These are phyloP conservation scores for Setaria italica DNA, from an alignment of 202 grass and related monocot species.

Conservation along the genomic window DNA sequence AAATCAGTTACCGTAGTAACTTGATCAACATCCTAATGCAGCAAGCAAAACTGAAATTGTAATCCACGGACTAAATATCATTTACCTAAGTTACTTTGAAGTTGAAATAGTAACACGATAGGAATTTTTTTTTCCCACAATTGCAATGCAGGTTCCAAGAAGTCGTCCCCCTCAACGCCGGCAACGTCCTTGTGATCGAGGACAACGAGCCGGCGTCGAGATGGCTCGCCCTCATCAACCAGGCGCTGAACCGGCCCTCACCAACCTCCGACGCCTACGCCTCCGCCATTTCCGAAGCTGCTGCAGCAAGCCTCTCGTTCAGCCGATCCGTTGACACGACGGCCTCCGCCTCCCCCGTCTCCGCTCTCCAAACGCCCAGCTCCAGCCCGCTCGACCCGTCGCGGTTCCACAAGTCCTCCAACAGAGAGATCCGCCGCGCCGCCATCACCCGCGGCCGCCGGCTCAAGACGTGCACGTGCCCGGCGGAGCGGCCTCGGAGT, in stretches of 20 bases:
- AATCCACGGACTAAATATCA: background rate
- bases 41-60: background rate
- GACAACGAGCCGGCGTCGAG: slow-evolving; percentile 81
- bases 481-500: background rate
- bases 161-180: slow-evolving; percentile 93
- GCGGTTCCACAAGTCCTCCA: slow-evolving; percentile 52
- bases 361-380: slow-evolving; percentile 17
- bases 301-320: slow-evolving; percentile 34
- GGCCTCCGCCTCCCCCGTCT: slow-evolving; percentile 23
- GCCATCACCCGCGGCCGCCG: slow-evolving; percentile 57
- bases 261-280: slow-evolving; percentile 13
- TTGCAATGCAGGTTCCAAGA: slow-evolving; percentile 73
- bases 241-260: slow-evolving; percentile 67
- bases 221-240: slow-evolving; percentile 84
- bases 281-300: slow-evolving; percentile 18
- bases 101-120: background rate
- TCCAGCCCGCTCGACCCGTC: slow-evolving; percentile 49
- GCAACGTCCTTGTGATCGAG: slow-evolving; percentile 85
- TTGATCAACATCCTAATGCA: background rate
- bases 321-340: slow-evolving; percentile 33
- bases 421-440: slow-evolving; percentile 47
- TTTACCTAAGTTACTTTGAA: background rate
- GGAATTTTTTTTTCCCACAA: background rate
- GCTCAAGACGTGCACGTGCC: slow-evolving; percentile 78
- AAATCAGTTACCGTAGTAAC: background rate